Evolutionary conservation across 2,329 filamentous ascomycete species (phyloP), one percentile per base, ranked within the genome.

Genomic region (Fusarium keratoplasticum): DNA sequence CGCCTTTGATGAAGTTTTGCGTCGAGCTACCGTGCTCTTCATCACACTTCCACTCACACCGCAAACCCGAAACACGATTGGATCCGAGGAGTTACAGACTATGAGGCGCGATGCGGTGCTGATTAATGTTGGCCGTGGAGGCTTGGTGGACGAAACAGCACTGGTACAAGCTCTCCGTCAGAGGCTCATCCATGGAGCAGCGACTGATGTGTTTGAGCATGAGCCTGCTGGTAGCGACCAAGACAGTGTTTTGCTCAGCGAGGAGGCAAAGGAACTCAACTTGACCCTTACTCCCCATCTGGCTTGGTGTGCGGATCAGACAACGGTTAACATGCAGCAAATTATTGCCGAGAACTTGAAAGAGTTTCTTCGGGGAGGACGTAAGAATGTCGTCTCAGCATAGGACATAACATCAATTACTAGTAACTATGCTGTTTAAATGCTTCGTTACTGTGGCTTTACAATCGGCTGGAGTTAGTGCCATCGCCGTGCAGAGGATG

Each of bases 81-180:
- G 61, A 9, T n/a, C 8, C 11, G 8, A 44, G 20, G 61, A 63
- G 11, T 2, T 63, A 0, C 13, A 6, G 9, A 6, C 3, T 3
- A 67, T 70, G 67, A 44, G 40, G 20, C 20, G 38, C 3, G 67
- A 70, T 20, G 58, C 64, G 4, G 59, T 67, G 9, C n/a, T 70
- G n/a, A 35, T 70, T 5, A 70, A 70, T 16, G 67, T 70, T 29
- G 59, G 64, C 1, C 63, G 67, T 2, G 67, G 67, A 11, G 55
- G 59, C 8, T 59, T 61, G 25, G 67, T 67, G 20, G 64, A 70
- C 18, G 67, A 70, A 31, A 36, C 16, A 14, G 67, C 63, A 13
- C 29, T 70, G 5, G 47, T 67, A 4, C 25, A 27, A 22, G 67
- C 67, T 7, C 67, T 70, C 29, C 60, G 42, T 2, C 58, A 67